A percentile compares a stretch with the other conserved stretches of the same genome.
phyloP scores from a whole-genome alignment of 768 basidiomycete species.

The Polyporus arcularius region DNA sequence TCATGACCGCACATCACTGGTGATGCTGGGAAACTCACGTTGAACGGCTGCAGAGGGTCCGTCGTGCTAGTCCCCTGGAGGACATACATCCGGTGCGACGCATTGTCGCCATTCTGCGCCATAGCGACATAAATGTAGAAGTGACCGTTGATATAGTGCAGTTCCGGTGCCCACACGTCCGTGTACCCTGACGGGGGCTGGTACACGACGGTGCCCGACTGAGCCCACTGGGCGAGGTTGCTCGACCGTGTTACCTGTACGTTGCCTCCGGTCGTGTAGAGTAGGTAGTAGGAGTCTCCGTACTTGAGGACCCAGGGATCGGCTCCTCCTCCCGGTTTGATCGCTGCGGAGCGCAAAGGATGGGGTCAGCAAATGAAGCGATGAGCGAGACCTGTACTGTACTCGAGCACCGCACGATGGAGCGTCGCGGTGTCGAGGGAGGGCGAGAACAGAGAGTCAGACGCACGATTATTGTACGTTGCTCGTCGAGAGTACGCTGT shows the following conservation, averaged over 20 bases:
- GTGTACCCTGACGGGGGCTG: background rate
- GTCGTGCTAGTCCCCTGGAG: slow-evolving; percentile 1
- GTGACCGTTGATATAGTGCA: slow-evolving; percentile 1
- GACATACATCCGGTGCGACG: slow-evolving; percentile 1
- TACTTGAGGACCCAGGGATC: slow-evolving; percentile 1
- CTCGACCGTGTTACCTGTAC: background rate
- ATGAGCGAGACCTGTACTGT: too few species aligned
- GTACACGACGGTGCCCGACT: slow-evolving; percentile 3
- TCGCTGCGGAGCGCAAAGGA: background rate
- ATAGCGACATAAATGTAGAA: slow-evolving; percentile 5
- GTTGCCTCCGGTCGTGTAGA: background rate
- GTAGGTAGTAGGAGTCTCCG: background rate
- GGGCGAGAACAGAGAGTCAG: too few species aligned
- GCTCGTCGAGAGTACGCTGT: background rate
- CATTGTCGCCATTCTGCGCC: background rate
- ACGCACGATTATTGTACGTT: background rate
- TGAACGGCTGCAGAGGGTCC: background rate
- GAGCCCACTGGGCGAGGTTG: slow-evolving; percentile 1
- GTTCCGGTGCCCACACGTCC: background rate
- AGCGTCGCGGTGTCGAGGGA: too few species aligned
- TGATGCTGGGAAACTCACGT: too few species aligned
- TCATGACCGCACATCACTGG: too few species aligned
- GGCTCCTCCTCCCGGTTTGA: background rate
- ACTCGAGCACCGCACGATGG: too few species aligned
- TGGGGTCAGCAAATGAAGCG: background rate